Evolutionary conservation across 176 grass and related monocot genomes (phyloP), one percentile per base, ranked within the genome.

Genomic region (Triticum urartu): DNA sequence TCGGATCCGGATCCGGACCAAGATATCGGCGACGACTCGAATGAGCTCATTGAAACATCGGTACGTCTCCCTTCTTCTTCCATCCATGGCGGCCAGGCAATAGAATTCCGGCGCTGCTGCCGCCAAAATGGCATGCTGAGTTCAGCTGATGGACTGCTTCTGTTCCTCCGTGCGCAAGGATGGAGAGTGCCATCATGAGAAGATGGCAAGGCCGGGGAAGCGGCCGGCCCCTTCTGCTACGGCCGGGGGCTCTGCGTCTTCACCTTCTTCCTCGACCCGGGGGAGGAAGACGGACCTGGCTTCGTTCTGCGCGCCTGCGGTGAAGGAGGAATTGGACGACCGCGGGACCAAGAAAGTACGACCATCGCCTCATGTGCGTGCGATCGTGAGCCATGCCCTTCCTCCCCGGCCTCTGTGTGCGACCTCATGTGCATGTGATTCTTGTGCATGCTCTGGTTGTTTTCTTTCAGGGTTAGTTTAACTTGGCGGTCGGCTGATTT

Each of bases 281-380:
- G 92, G 89, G 84, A 91, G 91, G 40, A 95, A 91, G 85, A 84
- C 89, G 58, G 93, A 95, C 83, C 54, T 91, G 70, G 78, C 58
- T 81, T 92, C 83, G 1, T 89, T 90, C 80, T 68, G 77, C 32
- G 86, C 42, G 58, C 43, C 81, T 6, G 64, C 50, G 70, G 78
- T 78, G 72, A 80, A 88, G 17, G 28, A 81, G 5, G 81, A 88
- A 14, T 3, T 21, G 2, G 45, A 81, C 12, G 83, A 80, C 13
- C 82, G 50, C 24, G 73, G 25, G 50, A 59, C 60, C 54, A 98
- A 89, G 84, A 94, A 89, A 87, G 71, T 34, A 33, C 83, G 89
- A 34, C 7, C 43, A 20, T 59, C 54, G 18, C 78, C 93, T 84
- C 84, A 52, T 36, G 93, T 98, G 86, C 88, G 87, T 87, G 21